Percentiles rank a stretch among this genome's conserved stretches.
phyloP scores from a whole-genome alignment of 768 basidiomycete species.

The Suillus alpinus region DNA sequence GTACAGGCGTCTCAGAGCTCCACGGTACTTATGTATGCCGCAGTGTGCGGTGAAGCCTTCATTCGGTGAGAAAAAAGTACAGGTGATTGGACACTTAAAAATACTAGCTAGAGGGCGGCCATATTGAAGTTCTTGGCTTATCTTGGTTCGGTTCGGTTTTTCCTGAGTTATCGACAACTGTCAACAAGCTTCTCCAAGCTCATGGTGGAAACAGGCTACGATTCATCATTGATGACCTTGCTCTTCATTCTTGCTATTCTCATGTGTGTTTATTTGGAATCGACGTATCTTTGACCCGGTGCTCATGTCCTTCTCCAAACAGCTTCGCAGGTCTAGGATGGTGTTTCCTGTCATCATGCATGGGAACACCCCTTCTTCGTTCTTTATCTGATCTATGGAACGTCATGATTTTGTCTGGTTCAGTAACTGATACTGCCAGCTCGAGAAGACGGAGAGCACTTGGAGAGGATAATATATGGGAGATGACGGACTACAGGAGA shows the following conservation, averaged over 20 bases:
- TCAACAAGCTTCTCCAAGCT: not conserved
- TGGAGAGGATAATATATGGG: conserved; percentile 55
- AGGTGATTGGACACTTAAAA: too few relatives aligned
- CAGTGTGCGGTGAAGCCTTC: not conserved
- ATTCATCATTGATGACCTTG: conserved; percentile 36
- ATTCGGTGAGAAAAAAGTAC: conserved; percentile 11
- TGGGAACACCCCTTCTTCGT: conserved; percentile 49
- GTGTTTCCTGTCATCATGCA: conserved; percentile 68
- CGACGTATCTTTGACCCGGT: not conserved
- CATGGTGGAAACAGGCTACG: conserved; percentile 22
- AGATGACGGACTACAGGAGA: conserved; percentile 48
- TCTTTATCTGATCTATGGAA: conserved; percentile 50
- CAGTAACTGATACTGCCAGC: conserved; percentile 20
- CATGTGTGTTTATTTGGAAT: conserved; percentile 33
- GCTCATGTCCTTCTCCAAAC: conserved; percentile 1
- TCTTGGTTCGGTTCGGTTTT: conserved; percentile 18
- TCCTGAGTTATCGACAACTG: not conserved
- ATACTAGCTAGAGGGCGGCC: conserved; percentile 9
- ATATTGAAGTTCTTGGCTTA: conserved; percentile 21
- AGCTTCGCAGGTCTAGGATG: conserved; percentile 54
- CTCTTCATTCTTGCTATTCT: conserved; percentile 47
- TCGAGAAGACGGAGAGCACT: conserved; percentile 36
- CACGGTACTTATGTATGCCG: not conserved
- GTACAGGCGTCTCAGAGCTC: not conserved
- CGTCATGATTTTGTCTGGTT: conserved; percentile 39